Base-by-base conservation (phyloP, 371 early-diverging fungal genomes). In the Chytridiales sp. region DNA sequence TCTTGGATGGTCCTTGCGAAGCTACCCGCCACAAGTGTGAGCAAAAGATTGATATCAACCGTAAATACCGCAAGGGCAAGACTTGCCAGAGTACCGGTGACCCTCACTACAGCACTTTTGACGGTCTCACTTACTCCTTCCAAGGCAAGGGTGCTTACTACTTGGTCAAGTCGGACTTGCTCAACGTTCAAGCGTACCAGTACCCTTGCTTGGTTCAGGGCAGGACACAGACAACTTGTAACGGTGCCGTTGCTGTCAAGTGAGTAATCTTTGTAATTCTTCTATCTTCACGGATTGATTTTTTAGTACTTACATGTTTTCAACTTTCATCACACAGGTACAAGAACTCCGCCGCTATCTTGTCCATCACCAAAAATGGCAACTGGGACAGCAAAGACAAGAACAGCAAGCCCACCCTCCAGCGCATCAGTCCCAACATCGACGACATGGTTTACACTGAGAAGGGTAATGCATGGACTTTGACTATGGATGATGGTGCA, bases 161-260 rank as follows among this genome's bases (percentile, higher is more conserved):
- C 51, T 34, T 47, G 27, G 35, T 63, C 50, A 39, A 63, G 32
- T 56, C 57, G 13, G 41, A 56, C 4, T 50, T 15, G 19, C 30
- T 63, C 4, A 27, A 35, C 2, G 54, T 63, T 35, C 63, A 63
- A 36, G 63, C 36, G 26, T 39, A 56, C 56, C 55, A 56, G 50
- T 44, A 54, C 34, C 62, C 62, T 17, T 62, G 62, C 49, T 35
- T 47, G 17, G 39, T n/a, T 29, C 15, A 15, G 26, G 6, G 6
- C 38, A 24, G 38, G 3, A 22, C 3, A 15, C 13, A 39, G 2
- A 22, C 36, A 4, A 32, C 60, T 1, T 52, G 38, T 39, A 39
- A 38, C 2, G 52, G 52, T 6, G 34, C 52, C 34, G 52, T 38
- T 15, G 24, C 53, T 24, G 29, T 55, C 42, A 40, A 43, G n/a